Evolutionary conservation across 2,329 filamentous ascomycete genomes (phyloP), one percentile per base, ranked within the genome.

Genomic region (Botrytis squamosa): DNA sequence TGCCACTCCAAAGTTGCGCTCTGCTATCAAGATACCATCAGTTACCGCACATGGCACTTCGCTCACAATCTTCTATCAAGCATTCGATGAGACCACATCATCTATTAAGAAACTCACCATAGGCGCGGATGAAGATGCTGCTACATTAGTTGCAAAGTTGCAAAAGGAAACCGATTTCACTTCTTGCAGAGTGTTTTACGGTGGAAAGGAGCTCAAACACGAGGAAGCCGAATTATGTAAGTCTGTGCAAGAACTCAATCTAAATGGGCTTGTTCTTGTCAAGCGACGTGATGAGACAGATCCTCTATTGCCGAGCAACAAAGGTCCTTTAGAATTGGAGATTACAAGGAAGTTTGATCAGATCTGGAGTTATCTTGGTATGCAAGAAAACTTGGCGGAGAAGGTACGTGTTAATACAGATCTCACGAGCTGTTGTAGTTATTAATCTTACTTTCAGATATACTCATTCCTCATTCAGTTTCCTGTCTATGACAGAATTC

Each of bases 321-420:
- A 84, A 65, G 90, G 84, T 75, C 87, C 84, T 52, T 87, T 98
- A 4, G 94, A 98, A 80, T 86, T 89, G 20, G 93, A 95, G 78
- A 90, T 98, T 36, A 84, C 96, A 77, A 87, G 90, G 73, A 93
- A 97, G 81, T 97, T 97, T 79, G 88, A 93, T 71, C 90, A 95
- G 75, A 84, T 99, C 38, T 97, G 96, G 86, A 88, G 89, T 62
- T 92, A 95, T 79, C 86, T 98, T 71, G 89, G 90, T 76, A 88
- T 95, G 83, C 88, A 93, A 63, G 90, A 95, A 74, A 85, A 84
- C 68, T 84, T 94, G 60, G 90, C 92, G 10, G 85, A 88, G 79
- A 90, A 93, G 85, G 90, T 92, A 85, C 77, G 83, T 74, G 3
- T 18, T 38, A 20, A 36, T 20, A 20, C 52, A 33, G n/a, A 55